phyloP scores from a whole-genome alignment of 1,284 basidiomycete genomes.

The Cerrena zonata region DNA sequence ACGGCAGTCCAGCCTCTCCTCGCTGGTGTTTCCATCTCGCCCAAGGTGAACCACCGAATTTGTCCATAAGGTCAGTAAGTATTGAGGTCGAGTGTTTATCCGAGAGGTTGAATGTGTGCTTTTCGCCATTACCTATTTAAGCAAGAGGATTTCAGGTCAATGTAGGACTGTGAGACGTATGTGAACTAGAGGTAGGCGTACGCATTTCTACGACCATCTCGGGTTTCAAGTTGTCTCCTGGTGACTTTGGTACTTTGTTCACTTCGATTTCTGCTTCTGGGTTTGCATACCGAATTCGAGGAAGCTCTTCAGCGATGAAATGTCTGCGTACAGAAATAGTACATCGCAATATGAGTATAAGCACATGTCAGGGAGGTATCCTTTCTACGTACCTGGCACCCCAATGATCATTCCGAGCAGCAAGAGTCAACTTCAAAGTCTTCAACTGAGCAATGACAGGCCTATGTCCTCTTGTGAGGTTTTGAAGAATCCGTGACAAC shows the following conservation, averaged over 20 bases:
- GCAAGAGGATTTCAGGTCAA: background rate
- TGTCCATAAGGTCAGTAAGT: constrained; percentile 60
- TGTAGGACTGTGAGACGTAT: background rate
- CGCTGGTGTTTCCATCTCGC: constrained; percentile 47
- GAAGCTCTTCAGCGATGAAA: constrained; percentile 70
- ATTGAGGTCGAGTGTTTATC: constrained; percentile 64
- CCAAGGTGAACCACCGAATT: constrained; percentile 58
- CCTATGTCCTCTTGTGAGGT: constrained; percentile 49
- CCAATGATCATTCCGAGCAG: constrained; percentile 64
- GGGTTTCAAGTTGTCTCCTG: constrained; percentile 51
- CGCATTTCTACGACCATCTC: constrained; percentile 56
- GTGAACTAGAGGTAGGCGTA: constrained; percentile 32
- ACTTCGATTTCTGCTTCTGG: constrained; percentile 56
- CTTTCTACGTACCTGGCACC: constrained; percentile 49
- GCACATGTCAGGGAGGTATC: background rate
- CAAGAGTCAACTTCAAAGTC: constrained; percentile 51
- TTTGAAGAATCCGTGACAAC: constrained; percentile 48
- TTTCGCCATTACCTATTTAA: constrained; percentile 47
- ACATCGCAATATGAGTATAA: background rate
- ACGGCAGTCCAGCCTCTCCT: constrained; percentile 38
- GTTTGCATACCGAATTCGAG: constrained; percentile 69
- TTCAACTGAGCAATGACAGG: constrained; percentile 50
- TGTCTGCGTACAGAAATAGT: constrained; percentile 38
- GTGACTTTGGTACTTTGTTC: constrained; percentile 44
- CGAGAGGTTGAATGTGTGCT: constrained; percentile 46